phyloP scores from a whole-genome alignment of 2,329 filamentous ascomycete genomes.

The Pyricularia pennisetigena region DNA sequence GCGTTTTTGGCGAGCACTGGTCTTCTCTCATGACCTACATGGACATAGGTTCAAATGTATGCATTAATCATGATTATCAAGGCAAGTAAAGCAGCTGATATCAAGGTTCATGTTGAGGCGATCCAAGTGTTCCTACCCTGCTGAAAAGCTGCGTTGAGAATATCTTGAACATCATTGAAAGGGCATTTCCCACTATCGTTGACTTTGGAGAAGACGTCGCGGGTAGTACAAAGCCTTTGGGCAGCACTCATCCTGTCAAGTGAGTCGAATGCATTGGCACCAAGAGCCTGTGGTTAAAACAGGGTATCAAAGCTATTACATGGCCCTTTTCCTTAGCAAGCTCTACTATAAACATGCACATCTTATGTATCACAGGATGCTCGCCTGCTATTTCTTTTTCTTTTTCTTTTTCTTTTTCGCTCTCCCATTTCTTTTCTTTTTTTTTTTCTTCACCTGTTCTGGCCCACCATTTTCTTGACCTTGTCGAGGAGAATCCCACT shows the following conservation, averaged over 20 bases:
- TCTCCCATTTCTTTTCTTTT: no score
- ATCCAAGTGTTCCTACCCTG: no score
- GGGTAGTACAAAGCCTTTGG: no score
- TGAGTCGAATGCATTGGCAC: neutral
- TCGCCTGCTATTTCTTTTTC: neutral
- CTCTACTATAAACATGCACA: no score
- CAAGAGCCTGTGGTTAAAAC: neutral
- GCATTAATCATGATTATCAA: neutral
- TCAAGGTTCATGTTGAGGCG: no score
- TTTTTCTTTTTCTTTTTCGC: no score
- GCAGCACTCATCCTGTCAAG: no score
- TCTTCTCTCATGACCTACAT: neutral
- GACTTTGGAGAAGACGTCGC: no score
- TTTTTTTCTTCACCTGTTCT: slow-evolving; percentile 8
- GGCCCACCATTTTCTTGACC: slow-evolving; percentile 60
- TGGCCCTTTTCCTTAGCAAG: neutral
- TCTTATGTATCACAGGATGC: neutral
- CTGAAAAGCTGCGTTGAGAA: no score
- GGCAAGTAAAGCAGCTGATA: no score
- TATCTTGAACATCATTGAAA: no score
- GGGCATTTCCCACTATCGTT: no score
- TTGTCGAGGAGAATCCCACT: slow-evolving; percentile 68
- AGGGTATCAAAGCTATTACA: neutral
- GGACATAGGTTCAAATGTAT: neutral
- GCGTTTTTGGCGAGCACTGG: neutral